Evolutionary conservation across 2,329 filamentous ascomycete species (phyloP), one percentile per base, ranked within the genome.

Genomic region (Passalora sequoiae): DNA sequence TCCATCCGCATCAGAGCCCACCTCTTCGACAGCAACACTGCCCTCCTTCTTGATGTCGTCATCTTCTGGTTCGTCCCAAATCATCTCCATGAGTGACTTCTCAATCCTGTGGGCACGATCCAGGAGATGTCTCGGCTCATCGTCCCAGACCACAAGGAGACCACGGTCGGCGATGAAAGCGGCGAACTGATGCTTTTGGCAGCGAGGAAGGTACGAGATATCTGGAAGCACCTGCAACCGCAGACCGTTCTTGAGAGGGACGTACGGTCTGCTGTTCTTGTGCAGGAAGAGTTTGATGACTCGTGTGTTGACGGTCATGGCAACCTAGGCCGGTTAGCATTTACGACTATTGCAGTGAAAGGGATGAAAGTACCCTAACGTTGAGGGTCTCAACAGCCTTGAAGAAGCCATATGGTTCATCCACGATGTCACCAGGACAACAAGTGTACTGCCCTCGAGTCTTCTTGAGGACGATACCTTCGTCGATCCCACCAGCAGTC

Each of bases 221-320:
- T 72, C 73, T 2, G 74, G 74, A 16, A 84, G 66, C 4, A 84
- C 75, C 56, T 85, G 81, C 5, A 84, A 64, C 19, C 75, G 75
- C 13, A 82, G 69, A 3, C 76, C 77, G 40, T 74, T 69, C 12
- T 71, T 63, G 12, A 84, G 66, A 7, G 81, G 78, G 7, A 84
- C 76, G 51, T 75, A 80, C 12, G 75, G 66, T 16, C 68, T 52
- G 16, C 71, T 66, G 33, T 68, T 71, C 37, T 70, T 65, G 44
- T 73, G 66, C 5, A 83, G 66, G 49, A 84, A 73, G 20, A 80
- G 70, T 51, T 77, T 75, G 56, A 84, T 80, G 29, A 83, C 74
- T 46, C 74, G 70, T 3, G 80, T 84, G 58, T 78, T 81, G 50
- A 84, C 71, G 3, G 81, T 85, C 74, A 84, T 81, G 38, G 80